Evolutionary conservation across 2,329 filamentous ascomycete species (phyloP).

Genomic region (Xylariales sp.): DNA sequence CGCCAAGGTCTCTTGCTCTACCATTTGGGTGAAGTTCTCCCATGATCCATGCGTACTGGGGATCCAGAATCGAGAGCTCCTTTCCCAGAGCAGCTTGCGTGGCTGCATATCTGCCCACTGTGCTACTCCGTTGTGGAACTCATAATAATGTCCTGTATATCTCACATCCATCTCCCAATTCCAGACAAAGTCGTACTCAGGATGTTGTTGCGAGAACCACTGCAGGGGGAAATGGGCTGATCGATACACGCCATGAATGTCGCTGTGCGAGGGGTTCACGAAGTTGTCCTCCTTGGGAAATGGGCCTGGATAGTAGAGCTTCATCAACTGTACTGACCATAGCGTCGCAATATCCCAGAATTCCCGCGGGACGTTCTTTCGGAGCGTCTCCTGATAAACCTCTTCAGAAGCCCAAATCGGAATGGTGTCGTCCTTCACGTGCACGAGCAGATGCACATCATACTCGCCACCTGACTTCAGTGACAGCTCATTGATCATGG

Average conservation of each 20-base stretch:
- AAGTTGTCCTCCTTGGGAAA: constrained; percentile 51
- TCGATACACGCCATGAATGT: constrained; percentile 50
- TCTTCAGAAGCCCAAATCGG: constrained; percentile 26
- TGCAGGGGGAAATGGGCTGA: constrained; percentile 39
- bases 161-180: constrained; percentile 44
- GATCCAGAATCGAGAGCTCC: constrained; percentile 57
- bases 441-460: constrained; percentile 47
- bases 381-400: constrained; percentile 46
- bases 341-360: constrained; percentile 64
- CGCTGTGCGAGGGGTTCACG: constrained; percentile 34
- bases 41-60: constrained; percentile 51
- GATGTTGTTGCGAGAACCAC: constrained; percentile 39
- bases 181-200: constrained; percentile 43
- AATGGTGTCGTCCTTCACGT: constrained; percentile 41
- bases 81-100: constrained; percentile 58
- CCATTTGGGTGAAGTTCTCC: constrained; percentile 51
- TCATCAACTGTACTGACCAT: constrained; percentile 65
- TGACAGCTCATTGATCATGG: constrained; percentile 60
- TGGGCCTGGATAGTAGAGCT: constrained; percentile 54
- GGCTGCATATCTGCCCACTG: constrained; percentile 54
- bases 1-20: constrained; percentile 44
- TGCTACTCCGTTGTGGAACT: constrained; percentile 50
- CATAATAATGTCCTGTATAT: constrained; percentile 43
- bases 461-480: constrained; percentile 63
- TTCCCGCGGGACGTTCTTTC: constrained; percentile 54